phyloP scores from a whole-genome alignment of 2,329 filamentous ascomycete species.

The Fragosphaeria purpurea region DNA sequence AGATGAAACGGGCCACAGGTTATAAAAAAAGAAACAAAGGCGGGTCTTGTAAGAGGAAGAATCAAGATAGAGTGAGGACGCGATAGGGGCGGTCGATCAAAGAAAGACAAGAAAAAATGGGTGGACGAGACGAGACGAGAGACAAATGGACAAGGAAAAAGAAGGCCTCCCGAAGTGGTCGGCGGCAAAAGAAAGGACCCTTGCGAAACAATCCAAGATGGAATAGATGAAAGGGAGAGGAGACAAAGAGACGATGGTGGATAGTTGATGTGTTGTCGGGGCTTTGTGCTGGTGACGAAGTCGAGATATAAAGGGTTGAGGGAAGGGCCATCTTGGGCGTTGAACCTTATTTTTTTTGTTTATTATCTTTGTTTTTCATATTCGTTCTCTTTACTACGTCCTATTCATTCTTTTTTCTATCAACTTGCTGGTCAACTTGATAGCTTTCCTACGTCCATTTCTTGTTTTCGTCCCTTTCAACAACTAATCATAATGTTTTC shows the following conservation, averaged over 20 bases:
- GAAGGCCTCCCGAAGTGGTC: background rate
- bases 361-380: background rate
- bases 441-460: background rate
- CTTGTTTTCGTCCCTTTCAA: background rate
- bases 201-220: no score
- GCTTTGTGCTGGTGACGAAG: background rate
- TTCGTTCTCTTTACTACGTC: background rate
- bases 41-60: no score
- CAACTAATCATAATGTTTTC: no score
- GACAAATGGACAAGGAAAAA: background rate
- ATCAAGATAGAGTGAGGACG: no score
- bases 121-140: background rate
- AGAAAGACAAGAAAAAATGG: background rate
- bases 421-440: conserved; percentile 7
- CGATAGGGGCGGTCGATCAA: no score
- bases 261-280: no score
- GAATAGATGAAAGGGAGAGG: background rate
- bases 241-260: background rate
- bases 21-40: no score
- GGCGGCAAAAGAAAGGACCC: background rate
- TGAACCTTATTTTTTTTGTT: background rate
- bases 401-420: background rate
- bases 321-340: background rate
- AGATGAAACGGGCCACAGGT: no score
- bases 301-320: conserved; percentile 1